Evolutionary conservation across 345 rosid genomes (phyloP).

Genomic region (Populus tremula): DNA sequence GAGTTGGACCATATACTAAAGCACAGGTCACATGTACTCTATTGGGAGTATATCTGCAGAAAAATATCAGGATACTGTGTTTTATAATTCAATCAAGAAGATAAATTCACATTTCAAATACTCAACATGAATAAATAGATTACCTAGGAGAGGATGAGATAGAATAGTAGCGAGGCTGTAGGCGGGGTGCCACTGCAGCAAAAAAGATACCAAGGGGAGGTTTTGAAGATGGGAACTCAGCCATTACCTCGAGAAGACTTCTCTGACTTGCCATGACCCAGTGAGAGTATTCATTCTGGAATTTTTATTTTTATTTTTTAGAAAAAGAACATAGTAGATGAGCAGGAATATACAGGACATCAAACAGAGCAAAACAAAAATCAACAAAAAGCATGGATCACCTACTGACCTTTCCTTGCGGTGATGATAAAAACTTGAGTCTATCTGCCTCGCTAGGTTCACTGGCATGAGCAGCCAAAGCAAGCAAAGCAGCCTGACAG

Average conservation of each 20-base stretch:
- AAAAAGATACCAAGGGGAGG: slow-evolving; percentile 36
- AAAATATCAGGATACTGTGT: not conserved
- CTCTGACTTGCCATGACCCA: slow-evolving; percentile 35
- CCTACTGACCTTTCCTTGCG: slow-evolving; percentile 25
- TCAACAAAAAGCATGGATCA: not conserved
- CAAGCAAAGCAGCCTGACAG: slow-evolving; percentile 76
- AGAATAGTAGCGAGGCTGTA: slow-evolving; percentile 36
- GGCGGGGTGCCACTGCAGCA: slow-evolving; percentile 33
- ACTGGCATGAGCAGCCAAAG: slow-evolving; percentile 86
- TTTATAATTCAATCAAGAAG: not conserved
- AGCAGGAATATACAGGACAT: not conserved
- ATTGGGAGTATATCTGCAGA: slow-evolving; percentile 26
- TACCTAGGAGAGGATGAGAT: slow-evolving; percentile 37
- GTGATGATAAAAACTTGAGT: slow-evolving; percentile 28
- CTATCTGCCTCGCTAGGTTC: slow-evolving; percentile 74
- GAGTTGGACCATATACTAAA: slow-evolving; percentile 26
- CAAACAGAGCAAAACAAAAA: not conserved
- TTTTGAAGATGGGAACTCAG: slow-evolving; percentile 31
- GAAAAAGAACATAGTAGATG: not conserved
- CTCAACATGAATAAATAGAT: not conserved
- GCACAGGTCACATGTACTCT: slow-evolving; percentile 36
- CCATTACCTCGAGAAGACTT: slow-evolving; percentile 38
- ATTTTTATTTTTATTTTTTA: too few relatives aligned
- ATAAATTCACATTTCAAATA: not conserved
- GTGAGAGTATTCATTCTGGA: slow-evolving; percentile 30